Conservation (phyloP, 108 stramenopile species). For the Nitzschia inconspicua region DNA sequence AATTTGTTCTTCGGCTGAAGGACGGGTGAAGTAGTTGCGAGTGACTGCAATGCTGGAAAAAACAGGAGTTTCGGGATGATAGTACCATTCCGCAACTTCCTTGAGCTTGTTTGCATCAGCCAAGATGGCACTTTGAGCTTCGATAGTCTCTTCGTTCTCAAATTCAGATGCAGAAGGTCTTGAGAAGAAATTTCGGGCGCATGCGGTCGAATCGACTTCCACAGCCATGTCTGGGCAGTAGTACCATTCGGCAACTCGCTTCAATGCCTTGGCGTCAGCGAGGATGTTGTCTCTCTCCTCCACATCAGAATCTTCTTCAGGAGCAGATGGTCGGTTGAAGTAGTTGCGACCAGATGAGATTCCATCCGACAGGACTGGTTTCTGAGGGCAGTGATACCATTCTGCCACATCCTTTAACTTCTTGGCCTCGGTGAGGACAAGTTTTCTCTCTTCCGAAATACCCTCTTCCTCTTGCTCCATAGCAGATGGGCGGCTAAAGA, state of each 20-base stretch:
- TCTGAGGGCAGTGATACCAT: constrained; percentile 33
- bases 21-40: constrained; percentile 55
- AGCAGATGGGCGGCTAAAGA: constrained; percentile 60
- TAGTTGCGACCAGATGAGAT: constrained; percentile 44
- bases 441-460: constrained; percentile 28
- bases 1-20: constrained; percentile 38
- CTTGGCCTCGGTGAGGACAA: constrained; percentile 23
- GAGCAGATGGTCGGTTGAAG: constrained; percentile 52
- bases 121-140: constrained; percentile 42
- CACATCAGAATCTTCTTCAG: constrained; percentile 19
- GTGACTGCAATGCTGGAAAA: constrained; percentile 20
- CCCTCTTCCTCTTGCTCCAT: constrained; percentile 27
- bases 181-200: constrained; percentile 60
- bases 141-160: constrained; percentile 21
- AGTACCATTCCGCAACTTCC: constrained; percentile 35
- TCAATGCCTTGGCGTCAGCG: constrained; percentile 25
- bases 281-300: constrained; percentile 38
- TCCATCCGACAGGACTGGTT: constrained; percentile 21
- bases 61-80: constrained; percentile 44
- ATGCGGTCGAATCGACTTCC: neutral
- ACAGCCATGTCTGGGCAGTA: constrained; percentile 39
- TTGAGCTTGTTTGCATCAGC: constrained; percentile 64
- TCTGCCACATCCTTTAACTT: constrained; percentile 37
- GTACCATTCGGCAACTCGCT: constrained; percentile 35
- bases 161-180: constrained; percentile 55